Conservation (phyloP, 139 green algal species). For the Trebouxia sp. region DNA sequence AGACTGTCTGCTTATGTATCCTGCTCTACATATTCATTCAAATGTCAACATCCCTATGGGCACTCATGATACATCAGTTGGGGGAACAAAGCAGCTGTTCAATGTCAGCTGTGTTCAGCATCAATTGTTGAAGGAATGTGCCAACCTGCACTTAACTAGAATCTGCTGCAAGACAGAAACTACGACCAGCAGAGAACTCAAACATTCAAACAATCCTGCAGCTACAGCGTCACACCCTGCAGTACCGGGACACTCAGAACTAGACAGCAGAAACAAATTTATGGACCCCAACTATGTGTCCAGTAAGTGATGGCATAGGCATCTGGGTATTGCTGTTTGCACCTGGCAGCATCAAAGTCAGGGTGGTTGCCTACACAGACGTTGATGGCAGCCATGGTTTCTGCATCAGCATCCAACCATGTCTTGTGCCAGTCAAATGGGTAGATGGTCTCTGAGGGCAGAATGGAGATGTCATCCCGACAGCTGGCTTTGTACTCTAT, state of each 20-base stretch:
- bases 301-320: slow-evolving; percentile 42
- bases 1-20: no score
- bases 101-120: background rate
- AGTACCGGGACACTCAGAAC: no score
- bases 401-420: background rate
- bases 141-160: background rate
- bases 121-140: background rate
- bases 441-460: slow-evolving; percentile 27
- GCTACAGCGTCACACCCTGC: no score
- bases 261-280: background rate
- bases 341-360: slow-evolving; percentile 26
- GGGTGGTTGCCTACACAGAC: slow-evolving; percentile 20
- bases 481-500: background rate
- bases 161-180: no score
- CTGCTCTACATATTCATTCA: background rate
- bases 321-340: slow-evolving; percentile 33
- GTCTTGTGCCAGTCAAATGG: slow-evolving; percentile 30
- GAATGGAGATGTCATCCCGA: background rate
- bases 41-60: no score
- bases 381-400: slow-evolving; percentile 13
- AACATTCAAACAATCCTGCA: background rate
- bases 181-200: no score
- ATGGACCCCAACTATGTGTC: slow-evolving; percentile 34
- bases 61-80: background rate
- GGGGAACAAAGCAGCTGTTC: no score